phyloP scores from a whole-genome alignment of 495 filamentous ascomycete species.

The Apodospora peruviana region DNA sequence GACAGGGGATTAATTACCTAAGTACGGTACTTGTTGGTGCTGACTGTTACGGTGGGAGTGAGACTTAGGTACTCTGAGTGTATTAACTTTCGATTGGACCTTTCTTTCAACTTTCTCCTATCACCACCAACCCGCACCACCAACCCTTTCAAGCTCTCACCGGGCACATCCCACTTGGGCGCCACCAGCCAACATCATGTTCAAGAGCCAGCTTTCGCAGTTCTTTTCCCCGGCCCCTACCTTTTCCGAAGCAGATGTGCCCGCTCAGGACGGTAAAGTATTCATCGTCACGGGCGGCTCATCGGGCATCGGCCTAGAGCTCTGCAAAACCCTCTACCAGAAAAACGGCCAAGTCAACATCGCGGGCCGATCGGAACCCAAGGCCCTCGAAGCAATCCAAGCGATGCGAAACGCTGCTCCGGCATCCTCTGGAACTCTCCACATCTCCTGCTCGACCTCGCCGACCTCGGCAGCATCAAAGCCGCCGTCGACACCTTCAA shows the following conservation, averaged over 20 bases:
- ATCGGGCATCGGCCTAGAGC: conserved; percentile 38
- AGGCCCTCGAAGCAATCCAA: conserved; percentile 18
- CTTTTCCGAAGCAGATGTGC: conserved; percentile 21
- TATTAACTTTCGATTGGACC: no score
- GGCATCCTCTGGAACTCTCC: conserved; percentile 11
- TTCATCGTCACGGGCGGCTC: conserved; percentile 41
- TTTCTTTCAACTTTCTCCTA: no score
- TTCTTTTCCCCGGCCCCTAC: conserved; percentile 19
- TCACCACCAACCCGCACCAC: no score
- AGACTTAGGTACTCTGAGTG: no score
- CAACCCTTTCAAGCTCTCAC: no score
- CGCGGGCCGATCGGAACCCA: conserved; percentile 31
- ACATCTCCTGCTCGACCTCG: conserved; percentile 22
- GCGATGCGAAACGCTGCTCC: conserved; percentile 11
- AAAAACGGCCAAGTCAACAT: conserved; percentile 40
- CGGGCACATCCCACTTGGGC: no score
- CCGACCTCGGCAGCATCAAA: conserved; percentile 22
- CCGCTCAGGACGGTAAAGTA: conserved; percentile 22
- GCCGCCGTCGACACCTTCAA: conserved; percentile 16
- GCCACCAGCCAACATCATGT: conserved; percentile 2
- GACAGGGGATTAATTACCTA: no score
- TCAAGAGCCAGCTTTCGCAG: conserved; percentile 12
- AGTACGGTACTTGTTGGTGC: no score
- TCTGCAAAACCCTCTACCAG: conserved; percentile 36
- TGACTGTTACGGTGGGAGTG: no score